phyloP scores from a whole-genome alignment of 2,329 filamentous ascomycete species.

The Trichoderma sp. region DNA sequence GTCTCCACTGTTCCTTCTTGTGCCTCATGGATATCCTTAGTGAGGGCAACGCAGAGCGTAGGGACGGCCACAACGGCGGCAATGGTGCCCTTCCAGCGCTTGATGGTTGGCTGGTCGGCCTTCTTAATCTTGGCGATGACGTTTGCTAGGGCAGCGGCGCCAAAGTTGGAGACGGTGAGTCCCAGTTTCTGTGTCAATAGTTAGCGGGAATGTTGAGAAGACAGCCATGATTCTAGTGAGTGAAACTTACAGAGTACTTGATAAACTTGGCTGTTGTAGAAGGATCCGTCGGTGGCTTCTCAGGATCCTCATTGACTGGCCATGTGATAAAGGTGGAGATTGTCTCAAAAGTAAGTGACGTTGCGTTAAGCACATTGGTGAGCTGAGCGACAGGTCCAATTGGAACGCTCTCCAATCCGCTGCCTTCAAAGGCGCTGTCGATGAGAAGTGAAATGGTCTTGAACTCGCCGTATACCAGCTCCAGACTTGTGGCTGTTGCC shows the following conservation, averaged over 20 bases:
- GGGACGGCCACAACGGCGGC: neutral
- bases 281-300: neutral
- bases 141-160: neutral
- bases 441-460: neutral
- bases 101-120: neutral
- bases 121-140: neutral
- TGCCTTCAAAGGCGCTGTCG: neutral
- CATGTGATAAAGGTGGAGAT: neutral
- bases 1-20: neutral
- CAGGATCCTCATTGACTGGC: neutral
- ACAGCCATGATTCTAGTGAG: neutral
- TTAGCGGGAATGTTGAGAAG: neutral
- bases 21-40: neutral
- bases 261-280: neutral
- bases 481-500: neutral
- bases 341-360: neutral
- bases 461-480: neutral
- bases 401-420: neutral
- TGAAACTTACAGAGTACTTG: neutral
- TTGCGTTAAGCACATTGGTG: neutral
- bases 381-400: neutral
- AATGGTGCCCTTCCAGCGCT: neutral
- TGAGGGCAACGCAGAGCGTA: neutral
- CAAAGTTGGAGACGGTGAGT: neutral
- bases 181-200: neutral